Percentiles rank a stretch among this genome's conserved stretches.
These are phyloP conservation scores for Populus deltoides DNA, from an alignment of 345 rosid genomes.

Conservation along the genomic window DNA sequence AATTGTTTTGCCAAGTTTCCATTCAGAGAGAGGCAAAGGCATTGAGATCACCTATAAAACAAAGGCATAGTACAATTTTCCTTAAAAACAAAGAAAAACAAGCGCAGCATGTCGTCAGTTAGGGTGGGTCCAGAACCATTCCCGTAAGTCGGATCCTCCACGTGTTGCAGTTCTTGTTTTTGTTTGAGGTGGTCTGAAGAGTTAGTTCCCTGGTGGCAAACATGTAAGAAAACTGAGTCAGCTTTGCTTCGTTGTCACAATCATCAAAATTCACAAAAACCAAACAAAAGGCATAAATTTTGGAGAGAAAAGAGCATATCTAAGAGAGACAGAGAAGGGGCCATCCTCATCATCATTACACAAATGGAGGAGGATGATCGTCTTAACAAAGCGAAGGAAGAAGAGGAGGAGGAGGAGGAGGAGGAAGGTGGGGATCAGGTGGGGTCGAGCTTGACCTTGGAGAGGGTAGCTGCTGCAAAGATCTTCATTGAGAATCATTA, in stretches of 20 bases:
- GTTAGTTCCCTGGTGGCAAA: not conserved
- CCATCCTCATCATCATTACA: constrained; percentile 10
- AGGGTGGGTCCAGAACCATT: not conserved
- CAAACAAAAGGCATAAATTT: not conserved
- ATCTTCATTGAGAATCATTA: constrained; percentile 84
- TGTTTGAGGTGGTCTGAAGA: not conserved
- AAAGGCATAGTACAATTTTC: no score
- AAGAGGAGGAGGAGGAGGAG: constrained; percentile 33
- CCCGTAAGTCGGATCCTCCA: not conserved
- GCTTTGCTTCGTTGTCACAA: constrained; percentile 9
- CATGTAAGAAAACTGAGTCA: constrained; percentile 3
- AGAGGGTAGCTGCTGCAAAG: constrained; percentile 82
- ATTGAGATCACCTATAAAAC: no score
- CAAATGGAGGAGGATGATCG: constrained; percentile 25
- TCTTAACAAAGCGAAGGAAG: constrained; percentile 14
- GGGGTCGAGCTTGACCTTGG: constrained; percentile 48
- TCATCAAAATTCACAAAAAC: constrained; percentile 17
- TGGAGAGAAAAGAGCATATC: constrained; percentile 16
- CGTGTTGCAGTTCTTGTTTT: not conserved
- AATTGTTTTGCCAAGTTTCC: no score
- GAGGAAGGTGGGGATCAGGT: constrained; percentile 43
- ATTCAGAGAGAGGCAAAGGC: no score
- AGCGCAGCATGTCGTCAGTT: not conserved
- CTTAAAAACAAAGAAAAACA: no score
- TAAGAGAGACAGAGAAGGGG: constrained; percentile 15